Evolutionary conservation across 768 basidiomycete species (phyloP).

Genomic region (Leccinum broughii): DNA sequence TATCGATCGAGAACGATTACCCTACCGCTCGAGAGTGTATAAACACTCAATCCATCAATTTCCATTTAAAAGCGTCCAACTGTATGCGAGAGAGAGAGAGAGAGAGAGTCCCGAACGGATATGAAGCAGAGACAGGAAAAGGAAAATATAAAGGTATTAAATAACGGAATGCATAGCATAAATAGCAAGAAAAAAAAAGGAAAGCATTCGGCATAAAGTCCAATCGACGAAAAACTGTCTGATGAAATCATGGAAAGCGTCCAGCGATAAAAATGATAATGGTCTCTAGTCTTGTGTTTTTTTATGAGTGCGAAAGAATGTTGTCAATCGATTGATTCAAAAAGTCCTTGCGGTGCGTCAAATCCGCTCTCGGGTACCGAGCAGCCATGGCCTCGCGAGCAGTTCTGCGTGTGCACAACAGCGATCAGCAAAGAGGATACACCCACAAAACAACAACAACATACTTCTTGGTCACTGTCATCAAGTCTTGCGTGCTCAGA

Average conservation of each 20-base stretch:
- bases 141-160: conserved; percentile 4
- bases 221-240: conserved; percentile 4
- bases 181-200: neutral
- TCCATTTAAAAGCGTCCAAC: neutral
- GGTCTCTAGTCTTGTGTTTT: neutral
- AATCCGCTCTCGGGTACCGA: conserved; percentile 68
- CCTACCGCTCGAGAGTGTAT: neutral
- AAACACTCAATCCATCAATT: neutral
- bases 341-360: conserved; percentile 56
- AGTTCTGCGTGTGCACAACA: conserved; percentile 37
- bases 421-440: conserved; percentile 7
- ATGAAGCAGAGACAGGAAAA: conserved; percentile 2
- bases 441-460: conserved; percentile 15
- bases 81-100: neutral
- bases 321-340: conserved; percentile 68
- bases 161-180: conserved; percentile 6
- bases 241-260: neutral
- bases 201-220: conserved; percentile 15
- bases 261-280: neutral
- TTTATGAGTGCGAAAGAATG: conserved; percentile 57
- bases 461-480: conserved; percentile 72
- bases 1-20: neutral
- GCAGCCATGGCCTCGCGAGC: conserved; percentile 62
- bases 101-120: conserved; percentile 14
- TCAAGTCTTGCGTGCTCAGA: conserved; percentile 64